phyloP scores from a whole-genome alignment of 1,284 basidiomycete genomes.

The Blastosporella zonata region DNA sequence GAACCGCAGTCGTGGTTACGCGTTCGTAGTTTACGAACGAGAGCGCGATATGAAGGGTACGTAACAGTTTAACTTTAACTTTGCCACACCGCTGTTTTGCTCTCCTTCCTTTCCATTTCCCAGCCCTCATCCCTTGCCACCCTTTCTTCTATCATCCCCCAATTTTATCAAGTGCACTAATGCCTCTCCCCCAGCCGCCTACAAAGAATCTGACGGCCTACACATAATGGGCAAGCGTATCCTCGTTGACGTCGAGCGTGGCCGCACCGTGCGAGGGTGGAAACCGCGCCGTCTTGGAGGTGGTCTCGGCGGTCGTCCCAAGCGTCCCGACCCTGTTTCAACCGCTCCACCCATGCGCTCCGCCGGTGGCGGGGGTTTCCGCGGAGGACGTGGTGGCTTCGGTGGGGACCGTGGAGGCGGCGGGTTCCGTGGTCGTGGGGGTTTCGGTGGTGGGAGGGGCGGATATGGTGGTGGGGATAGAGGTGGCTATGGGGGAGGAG shows the following conservation, averaged over 20 bases:
- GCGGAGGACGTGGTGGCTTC: constrained; percentile 30
- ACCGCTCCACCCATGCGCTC: constrained; percentile 27
- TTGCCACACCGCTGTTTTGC: not conserved
- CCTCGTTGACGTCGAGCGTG: constrained; percentile 96
- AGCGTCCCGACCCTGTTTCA: constrained; percentile 63
- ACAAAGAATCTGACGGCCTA: constrained; percentile 98
- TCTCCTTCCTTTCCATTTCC: not conserved
- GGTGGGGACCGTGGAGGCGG: constrained; percentile 31
- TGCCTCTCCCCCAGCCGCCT: constrained; percentile 72
- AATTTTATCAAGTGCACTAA: constrained; percentile 18
- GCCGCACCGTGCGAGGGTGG: constrained; percentile 97
- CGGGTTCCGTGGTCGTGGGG: constrained; percentile 28
- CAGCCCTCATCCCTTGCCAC: not conserved
- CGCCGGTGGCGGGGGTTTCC: constrained; percentile 39
- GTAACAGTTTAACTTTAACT: constrained; percentile 14
- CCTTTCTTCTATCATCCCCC: constrained; percentile 14
- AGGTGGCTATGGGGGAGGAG: constrained; percentile 28
- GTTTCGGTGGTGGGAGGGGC: constrained; percentile 28
- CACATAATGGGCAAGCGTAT: constrained; percentile 94
- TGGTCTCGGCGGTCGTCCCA: constrained; percentile 92
- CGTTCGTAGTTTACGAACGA: constrained; percentile 96
- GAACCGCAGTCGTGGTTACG: constrained; percentile 86
- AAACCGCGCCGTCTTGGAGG: constrained; percentile 94
- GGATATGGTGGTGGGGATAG: constrained; percentile 28
- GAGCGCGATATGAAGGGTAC: constrained; percentile 99